Base-by-base conservation (phyloP, 2,329 filamentous ascomycete genomes). In the Fusarium bactridioides region DNA sequence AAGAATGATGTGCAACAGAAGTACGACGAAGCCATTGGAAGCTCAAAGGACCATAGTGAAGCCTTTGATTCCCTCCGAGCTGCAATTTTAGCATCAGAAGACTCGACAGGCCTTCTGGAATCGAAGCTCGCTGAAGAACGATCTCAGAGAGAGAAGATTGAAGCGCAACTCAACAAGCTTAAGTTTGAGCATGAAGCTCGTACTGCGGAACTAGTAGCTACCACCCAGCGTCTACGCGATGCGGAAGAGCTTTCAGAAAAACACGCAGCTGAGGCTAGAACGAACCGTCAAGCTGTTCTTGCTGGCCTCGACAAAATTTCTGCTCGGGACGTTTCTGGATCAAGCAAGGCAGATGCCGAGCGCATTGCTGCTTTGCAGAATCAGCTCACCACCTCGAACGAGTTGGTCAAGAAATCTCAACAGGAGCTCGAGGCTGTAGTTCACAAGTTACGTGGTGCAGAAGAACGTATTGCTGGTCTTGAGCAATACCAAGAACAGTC, bases 401-500 rank as follows among this genome's bases (percentile, higher is more conserved):
- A 86, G 4, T 84, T 98, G 79, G 94, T 95, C 33, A 93, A 92
- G 80, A 94, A 94, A 78, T 97, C 97, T 76, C 94, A 98, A 80
- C 88, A 92, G 68, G 95, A 97, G 66, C 95, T 95, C 2, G 94
- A 99, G 80, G 84, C 87, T 31, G 94, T 95, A 7, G 92, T 94
- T 1, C 94, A 98, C 78, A 97, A 95, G 80, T 86, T 99, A 59
- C 92, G 96, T 59, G 92, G 92, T 65, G 96, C 96, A 7, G 97
- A 99, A 82, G 97, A 98, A 84, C 91, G 96, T 45, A 98, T 99
- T 80, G 97, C 96, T 10, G 96, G 96, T 11, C 88, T 99, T 7
- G 96, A 99, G 81, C 94, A 94, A 33, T 98, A 98, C 80, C 96
- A 99, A 82, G 96, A 99, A 79, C 96, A 99, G 82, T 93, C 95